Evolutionary conservation across 2,329 filamentous ascomycete genomes (phyloP).

Genomic region (Colletotrichum sp.): DNA sequence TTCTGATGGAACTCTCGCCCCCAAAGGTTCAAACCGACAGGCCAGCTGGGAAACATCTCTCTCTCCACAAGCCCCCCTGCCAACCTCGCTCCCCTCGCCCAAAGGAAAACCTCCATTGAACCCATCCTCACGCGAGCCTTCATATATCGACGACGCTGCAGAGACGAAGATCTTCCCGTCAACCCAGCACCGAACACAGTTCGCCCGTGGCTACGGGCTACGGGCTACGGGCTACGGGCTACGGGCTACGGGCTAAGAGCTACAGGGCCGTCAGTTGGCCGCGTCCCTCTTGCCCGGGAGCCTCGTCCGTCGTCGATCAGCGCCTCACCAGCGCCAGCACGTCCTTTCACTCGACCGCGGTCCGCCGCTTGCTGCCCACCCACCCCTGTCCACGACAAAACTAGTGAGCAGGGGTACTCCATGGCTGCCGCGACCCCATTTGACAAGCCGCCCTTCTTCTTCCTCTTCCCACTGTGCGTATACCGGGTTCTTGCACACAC

Average conservation of each 20-base stretch:
- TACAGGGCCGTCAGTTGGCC: not conserved
- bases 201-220: not conserved
- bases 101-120: not conserved
- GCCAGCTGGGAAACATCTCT: not conserved
- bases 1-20: not conserved
- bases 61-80: not conserved
- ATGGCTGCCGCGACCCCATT: constrained; percentile 8
- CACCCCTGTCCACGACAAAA: constrained; percentile 11
- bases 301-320: not conserved
- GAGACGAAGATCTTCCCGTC: not conserved
- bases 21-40: not conserved
- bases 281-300: not conserved
- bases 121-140: not conserved
- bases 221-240: not conserved
- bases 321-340: not conserved
- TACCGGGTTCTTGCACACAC: not conserved
- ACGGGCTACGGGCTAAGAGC: not conserved
- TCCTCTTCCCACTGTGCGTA: not conserved
- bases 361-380: not conserved
- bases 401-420: constrained; percentile 1
- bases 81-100: not conserved
- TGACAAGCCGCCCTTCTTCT: constrained; percentile 1
- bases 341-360: not conserved
- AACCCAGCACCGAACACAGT: not conserved
- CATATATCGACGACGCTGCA: not conserved